Evolutionary conservation across 352 stramenopile genomes (phyloP).

Genomic region (Bremia lactucae): DNA sequence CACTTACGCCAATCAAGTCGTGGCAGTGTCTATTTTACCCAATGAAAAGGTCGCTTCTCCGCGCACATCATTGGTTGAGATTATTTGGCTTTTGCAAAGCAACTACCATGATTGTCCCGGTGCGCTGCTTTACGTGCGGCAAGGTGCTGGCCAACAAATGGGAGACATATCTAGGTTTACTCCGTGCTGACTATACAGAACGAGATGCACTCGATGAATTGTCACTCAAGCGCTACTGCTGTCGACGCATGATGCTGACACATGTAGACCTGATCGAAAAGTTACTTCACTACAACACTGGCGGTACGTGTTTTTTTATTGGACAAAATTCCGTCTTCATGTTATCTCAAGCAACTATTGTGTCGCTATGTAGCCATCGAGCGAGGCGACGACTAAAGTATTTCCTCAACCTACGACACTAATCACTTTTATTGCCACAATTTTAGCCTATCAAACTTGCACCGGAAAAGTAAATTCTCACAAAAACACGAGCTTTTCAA

Average conservation of each 20-base stretch:
- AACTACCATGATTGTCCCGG: slow-evolving; percentile 95
- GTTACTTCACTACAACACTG: slow-evolving; percentile 99
- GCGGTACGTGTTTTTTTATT: slow-evolving; percentile 30
- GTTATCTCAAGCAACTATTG: background rate
- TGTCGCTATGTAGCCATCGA: slow-evolving; percentile 51
- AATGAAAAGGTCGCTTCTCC: background rate
- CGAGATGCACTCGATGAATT: slow-evolving; percentile 96
- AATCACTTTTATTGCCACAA: background rate
- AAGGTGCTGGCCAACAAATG: slow-evolving; percentile 99
- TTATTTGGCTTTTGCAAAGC: slow-evolving; percentile 7
- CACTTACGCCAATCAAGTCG: slow-evolving; percentile 1
- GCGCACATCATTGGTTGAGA: slow-evolving; percentile 5
- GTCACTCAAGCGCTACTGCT: slow-evolving; percentile 98
- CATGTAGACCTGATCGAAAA: slow-evolving; percentile 99
- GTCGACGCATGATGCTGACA: slow-evolving; percentile 97
- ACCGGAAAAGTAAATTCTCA: slow-evolving; percentile 6
- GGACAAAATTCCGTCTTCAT: background rate
- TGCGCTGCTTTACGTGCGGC: slow-evolving; percentile 99
- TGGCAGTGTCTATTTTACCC: background rate
- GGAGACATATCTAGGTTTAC: slow-evolving; percentile 96
- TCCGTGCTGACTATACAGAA: slow-evolving; percentile 95
- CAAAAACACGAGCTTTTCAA: slow-evolving; percentile 80
- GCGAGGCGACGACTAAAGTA: slow-evolving; percentile 51
- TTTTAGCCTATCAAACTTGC: background rate
- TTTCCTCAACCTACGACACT: background rate